Conservation (phyloP, 2,329 filamentous ascomycete species). For the Colletotrichum plurivorum region DNA sequence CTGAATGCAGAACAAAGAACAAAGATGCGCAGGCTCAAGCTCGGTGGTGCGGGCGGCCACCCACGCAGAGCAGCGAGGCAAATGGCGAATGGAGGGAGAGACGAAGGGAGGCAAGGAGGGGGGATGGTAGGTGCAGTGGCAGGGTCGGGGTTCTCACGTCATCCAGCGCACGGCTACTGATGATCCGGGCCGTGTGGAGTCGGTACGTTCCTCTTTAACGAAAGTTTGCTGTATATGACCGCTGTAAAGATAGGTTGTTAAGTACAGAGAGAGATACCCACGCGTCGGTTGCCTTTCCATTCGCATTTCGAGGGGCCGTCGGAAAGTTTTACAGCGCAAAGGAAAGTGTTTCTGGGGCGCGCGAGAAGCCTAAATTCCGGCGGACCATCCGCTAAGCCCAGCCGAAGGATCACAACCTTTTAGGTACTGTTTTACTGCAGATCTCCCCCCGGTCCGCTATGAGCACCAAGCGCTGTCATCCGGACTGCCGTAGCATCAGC, state of each 20-base stretch:
- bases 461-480: slow-evolving; percentile 4
- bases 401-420: slow-evolving; percentile 3
- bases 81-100: neutral
- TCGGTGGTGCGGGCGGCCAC: too few relatives aligned
- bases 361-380: slow-evolving; percentile 10
- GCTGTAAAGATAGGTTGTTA: too few relatives aligned
- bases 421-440: neutral
- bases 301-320: neutral
- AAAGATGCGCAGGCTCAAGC: neutral
- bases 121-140: neutral
- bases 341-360: neutral
- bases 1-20: neutral
- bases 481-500: neutral
- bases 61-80: neutral
- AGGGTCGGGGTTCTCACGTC: slow-evolving; percentile 31
- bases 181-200: slow-evolving; percentile 17
- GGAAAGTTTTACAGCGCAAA: neutral
- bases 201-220: neutral
- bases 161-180: slow-evolving; percentile 34
- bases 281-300: neutral
- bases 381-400: slow-evolving; percentile 11
- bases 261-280: neutral
- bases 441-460: neutral
- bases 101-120: neutral
- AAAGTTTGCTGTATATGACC: too few relatives aligned